Base-by-base conservation (phyloP, 2,329 filamentous ascomycete species). In the Claviceps humidiphila region DNA sequence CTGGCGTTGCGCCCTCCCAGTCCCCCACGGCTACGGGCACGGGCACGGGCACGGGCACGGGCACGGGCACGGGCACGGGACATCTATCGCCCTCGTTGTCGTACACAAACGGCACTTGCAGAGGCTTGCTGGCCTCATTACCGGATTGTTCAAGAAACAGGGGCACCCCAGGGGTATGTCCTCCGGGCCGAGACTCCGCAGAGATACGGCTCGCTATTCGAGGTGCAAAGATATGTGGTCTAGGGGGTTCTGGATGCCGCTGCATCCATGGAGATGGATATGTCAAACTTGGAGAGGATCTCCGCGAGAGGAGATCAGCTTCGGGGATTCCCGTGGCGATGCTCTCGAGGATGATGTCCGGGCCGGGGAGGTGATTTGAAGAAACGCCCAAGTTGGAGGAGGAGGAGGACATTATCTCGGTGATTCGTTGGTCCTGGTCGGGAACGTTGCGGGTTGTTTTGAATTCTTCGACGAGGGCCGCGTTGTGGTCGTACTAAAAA, bases 391-490 rank as follows among this genome's bases (percentile, higher is more conserved):
- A 47, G 17, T 54, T 56, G n/a, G 52, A 39, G 4, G 41, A 51
- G 4, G 41, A 51, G n/a, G 54, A 50, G n/a, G 54, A 48, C 34
- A 55, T 50, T 14, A 44, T 53, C 11, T 54, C 51, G 8, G 53
- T 39, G 20, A 49, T 52, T 41, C 53, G 54, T 46, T 59, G 59
- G 26, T 64, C 62, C 49, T 59, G 59, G 26, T 64, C 62, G 26
- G 57, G 57, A n/a, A 62, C 58, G 44, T 58, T 60, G 30, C 58
- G 56, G n/a, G 60, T 64, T 47, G 55, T 61, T 53, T 65, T 61
- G 50, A 65, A 66, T n/a, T 65, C 60, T 24, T 61, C 60, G 6
- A 66, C 58, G 39, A 65, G 59, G 8, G 57, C 54, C 39, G 58
- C 60, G 51, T 63, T 66, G 22, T 58, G 56, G 13, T 63, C 61